phyloP scores from a whole-genome alignment of 179 eudicot species.

The Silene vulgaris region DNA sequence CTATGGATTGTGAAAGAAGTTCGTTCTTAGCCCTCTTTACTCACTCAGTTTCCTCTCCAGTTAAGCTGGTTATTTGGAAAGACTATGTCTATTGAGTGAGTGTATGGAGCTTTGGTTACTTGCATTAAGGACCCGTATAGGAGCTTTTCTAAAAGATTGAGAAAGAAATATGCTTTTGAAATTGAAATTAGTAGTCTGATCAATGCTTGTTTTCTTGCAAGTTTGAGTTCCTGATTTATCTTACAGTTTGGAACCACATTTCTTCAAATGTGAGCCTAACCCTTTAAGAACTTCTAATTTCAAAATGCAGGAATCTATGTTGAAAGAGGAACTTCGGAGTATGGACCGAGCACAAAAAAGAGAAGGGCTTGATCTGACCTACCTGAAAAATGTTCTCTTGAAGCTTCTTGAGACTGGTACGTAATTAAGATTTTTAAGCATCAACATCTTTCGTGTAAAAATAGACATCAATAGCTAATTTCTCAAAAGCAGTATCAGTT shows the following conservation, averaged over 20 bases:
- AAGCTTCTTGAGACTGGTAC: conserved; percentile 98
- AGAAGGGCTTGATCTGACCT: conserved; percentile 98
- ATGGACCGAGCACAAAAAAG: conserved; percentile 86
- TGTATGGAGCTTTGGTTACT: not conserved
- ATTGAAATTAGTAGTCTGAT: not conserved
- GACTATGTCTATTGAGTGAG: not conserved
- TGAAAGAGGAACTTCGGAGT: conserved; percentile 90
- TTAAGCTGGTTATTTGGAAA: not conserved
- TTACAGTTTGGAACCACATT: conserved; percentile 3
- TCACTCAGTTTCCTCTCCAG: not conserved
- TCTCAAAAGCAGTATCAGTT: not conserved
- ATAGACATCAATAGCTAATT: conserved; percentile 1
- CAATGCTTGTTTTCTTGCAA: not conserved
- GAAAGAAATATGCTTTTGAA: not conserved
- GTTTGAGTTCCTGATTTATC: not conserved
- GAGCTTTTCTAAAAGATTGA: not conserved
- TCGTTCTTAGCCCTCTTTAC: not conserved
- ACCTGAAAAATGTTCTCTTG: conserved; percentile 85
- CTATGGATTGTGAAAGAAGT: conserved; percentile 10
- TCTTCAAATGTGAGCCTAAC: conserved; percentile 14
- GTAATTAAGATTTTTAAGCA: conserved; percentile 14
- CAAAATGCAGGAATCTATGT: conserved; percentile 65
- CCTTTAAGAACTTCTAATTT: conserved; percentile 9
- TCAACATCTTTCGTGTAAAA: not conserved
- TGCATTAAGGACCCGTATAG: not conserved